Conservation (phyloP, 2,329 filamentous ascomycete genomes). For the Ilyonectria mors-panacis region DNA sequence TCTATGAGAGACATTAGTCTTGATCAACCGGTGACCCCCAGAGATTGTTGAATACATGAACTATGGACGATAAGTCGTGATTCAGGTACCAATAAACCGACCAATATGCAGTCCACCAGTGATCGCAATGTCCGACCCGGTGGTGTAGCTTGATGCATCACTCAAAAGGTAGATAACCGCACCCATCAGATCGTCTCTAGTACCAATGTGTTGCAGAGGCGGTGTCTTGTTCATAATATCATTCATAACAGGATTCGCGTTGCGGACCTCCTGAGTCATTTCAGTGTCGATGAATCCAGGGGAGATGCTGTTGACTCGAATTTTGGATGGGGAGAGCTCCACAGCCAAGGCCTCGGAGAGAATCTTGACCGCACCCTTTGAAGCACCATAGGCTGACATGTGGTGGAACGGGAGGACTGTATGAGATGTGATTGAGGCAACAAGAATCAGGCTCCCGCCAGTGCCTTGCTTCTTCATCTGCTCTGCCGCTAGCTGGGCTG, state of each 20-base stretch:
- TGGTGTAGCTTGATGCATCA: slow-evolving; percentile 60
- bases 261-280: slow-evolving; percentile 52
- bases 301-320: slow-evolving; percentile 57
- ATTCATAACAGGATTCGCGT: slow-evolving; percentile 44
- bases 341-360: slow-evolving; percentile 57
- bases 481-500: slow-evolving; percentile 55
- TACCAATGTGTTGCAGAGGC: slow-evolving; percentile 57
- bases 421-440: slow-evolving; percentile 45
- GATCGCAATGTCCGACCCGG: slow-evolving; percentile 60
- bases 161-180: slow-evolving; percentile 60
- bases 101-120: slow-evolving; percentile 61
- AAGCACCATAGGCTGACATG: slow-evolving; percentile 59
- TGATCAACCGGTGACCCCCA: too few species aligned
- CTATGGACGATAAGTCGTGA: too few species aligned
- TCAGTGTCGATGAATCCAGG: slow-evolving; percentile 57
- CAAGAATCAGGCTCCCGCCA: slow-evolving; percentile 56
- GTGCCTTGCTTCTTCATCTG: slow-evolving; percentile 58
- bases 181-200: slow-evolving; percentile 58
- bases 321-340: slow-evolving; percentile 55
- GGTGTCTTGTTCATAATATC: slow-evolving; percentile 57
- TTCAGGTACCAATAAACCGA: too few species aligned
- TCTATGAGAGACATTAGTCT: too few species aligned
- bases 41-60: too few species aligned
- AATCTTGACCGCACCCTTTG: slow-evolving; percentile 59
- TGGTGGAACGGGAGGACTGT: slow-evolving; percentile 42